These are phyloP conservation scores for Metschnikowia corniflorae DNA, from an alignment of 805 yeast species.

Conservation along the genomic window DNA sequence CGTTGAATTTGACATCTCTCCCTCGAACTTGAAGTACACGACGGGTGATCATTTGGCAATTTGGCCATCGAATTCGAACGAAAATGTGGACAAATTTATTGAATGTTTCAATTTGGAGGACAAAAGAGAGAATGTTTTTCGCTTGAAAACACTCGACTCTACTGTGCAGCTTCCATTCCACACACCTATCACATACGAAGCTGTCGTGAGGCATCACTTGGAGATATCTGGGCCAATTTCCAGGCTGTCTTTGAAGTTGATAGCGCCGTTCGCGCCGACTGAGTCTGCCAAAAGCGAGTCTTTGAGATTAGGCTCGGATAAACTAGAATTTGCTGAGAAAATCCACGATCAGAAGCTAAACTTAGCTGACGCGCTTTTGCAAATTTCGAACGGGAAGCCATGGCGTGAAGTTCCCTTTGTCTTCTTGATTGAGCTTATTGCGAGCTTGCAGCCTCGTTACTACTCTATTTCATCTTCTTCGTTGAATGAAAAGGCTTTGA, in stretches of 20 bases:
- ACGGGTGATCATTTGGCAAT: constrained; percentile 96
- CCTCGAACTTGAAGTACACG: constrained; percentile 71
- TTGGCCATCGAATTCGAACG: constrained; percentile 88
- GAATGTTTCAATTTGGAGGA: constrained; percentile 56
- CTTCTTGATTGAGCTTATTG: constrained; percentile 74
- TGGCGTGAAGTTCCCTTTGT: constrained; percentile 83
- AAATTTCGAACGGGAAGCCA: constrained; percentile 56
- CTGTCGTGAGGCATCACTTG: constrained; percentile 79
- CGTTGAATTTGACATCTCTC: constrained; percentile 79
- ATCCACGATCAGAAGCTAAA: constrained; percentile 62
- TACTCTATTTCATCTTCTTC: constrained; percentile 95
- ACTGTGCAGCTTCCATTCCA: constrained; percentile 65
- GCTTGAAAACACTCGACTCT: constrained; percentile 65
- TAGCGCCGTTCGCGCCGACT: constrained; percentile 80
- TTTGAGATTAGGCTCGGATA: constrained; percentile 59
- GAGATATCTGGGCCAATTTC: constrained; percentile 94
- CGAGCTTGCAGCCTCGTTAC: constrained; percentile 88
- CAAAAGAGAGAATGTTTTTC: constrained; percentile 54
- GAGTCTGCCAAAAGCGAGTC: constrained; percentile 50
- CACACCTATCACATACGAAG: constrained; percentile 83
- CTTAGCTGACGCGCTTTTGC: constrained; percentile 68
- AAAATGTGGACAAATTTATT: constrained; percentile 65
- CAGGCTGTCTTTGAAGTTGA: constrained; percentile 71
- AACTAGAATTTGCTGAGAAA: constrained; percentile 60
- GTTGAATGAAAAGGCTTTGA: constrained; percentile 63